phyloP scores from a whole-genome alignment of 306 rosid genomes.

The Canavalia ensiformis region DNA sequence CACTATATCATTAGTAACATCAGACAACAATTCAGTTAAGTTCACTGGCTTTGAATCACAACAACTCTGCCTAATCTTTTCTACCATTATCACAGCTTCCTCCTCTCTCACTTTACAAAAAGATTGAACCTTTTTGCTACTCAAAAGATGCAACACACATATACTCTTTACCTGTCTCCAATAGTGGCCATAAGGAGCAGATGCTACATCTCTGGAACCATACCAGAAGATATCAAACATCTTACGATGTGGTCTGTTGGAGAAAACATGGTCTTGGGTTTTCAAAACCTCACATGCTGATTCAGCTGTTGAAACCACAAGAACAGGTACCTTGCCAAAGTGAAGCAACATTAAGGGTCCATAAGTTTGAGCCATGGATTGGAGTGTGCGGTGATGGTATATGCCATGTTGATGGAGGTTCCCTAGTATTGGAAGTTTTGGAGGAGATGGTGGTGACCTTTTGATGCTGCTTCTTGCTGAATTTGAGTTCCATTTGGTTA shows the following conservation, averaged over 20 bases:
- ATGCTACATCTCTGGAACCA: slow-evolving; percentile 24
- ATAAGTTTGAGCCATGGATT: background rate
- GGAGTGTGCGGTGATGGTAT: background rate
- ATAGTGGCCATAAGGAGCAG: slow-evolving; percentile 32
- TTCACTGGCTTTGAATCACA: background rate
- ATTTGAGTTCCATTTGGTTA: background rate
- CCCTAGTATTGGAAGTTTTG: background rate
- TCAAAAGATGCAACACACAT: slow-evolving; percentile 37
- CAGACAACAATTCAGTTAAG: slow-evolving; percentile 28
- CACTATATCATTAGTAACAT: background rate
- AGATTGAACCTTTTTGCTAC: slow-evolving; percentile 40
- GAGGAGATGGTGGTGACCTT: background rate
- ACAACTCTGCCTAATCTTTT: slow-evolving; percentile 31
- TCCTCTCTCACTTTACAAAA: slow-evolving; percentile 39
- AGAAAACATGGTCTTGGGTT: slow-evolving; percentile 15
- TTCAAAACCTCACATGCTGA: slow-evolving; percentile 32
- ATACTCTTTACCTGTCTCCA: slow-evolving; percentile 48
- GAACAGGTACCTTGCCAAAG: slow-evolving; percentile 26
- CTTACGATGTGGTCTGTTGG: slow-evolving; percentile 36
- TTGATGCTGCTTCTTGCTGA: background rate
- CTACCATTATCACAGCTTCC: slow-evolving; percentile 37
- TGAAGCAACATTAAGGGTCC: slow-evolving; percentile 23
- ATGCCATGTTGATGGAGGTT: slow-evolving; percentile 37
- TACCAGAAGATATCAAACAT: slow-evolving; percentile 42
- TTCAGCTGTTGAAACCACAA: slow-evolving; percentile 2